These are phyloP conservation scores for Tilletia indica DNA, from an alignment of 1,284 basidiomycete species.

Conservation along the genomic window DNA sequence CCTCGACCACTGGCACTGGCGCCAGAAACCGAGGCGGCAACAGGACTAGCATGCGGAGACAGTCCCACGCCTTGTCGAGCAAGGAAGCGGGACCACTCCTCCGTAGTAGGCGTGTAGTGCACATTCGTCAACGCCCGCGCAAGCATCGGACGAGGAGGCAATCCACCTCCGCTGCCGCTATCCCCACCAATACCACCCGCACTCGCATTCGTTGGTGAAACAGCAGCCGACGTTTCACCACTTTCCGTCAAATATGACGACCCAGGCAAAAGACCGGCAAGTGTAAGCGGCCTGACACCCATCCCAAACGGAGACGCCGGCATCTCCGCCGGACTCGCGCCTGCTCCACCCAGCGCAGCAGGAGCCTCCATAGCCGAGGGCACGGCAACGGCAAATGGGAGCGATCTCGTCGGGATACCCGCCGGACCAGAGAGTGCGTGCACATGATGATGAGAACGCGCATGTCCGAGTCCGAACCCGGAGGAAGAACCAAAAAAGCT, in stretches of 20 bases:
- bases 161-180: constrained; percentile 20
- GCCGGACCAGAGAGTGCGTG: neutral
- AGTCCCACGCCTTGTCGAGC: constrained; percentile 41
- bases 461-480: too few species aligned
- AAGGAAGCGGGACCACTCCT: constrained; percentile 48
- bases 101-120: constrained; percentile 46
- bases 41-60: constrained; percentile 27
- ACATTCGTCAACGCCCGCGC: constrained; percentile 25
- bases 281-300: neutral
- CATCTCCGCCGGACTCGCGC: neutral
- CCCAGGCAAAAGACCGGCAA: neutral
- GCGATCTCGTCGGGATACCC: neutral
- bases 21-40: constrained; percentile 1
- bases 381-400: neutral
- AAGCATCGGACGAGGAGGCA: constrained; percentile 16
- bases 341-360: neutral
- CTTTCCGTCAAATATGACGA: neutral
- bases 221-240: too few species aligned
- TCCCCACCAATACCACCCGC: constrained; percentile 1
- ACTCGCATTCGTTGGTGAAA: too few species aligned
- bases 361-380: neutral
- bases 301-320: neutral
- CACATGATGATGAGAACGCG: neutral
- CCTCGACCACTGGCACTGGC: constrained; percentile 20
- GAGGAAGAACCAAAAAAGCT: too few species aligned